These are phyloP conservation scores for Suillus subalutaceus DNA, from an alignment of 768 basidiomycete species.

Conservation along the genomic window DNA sequence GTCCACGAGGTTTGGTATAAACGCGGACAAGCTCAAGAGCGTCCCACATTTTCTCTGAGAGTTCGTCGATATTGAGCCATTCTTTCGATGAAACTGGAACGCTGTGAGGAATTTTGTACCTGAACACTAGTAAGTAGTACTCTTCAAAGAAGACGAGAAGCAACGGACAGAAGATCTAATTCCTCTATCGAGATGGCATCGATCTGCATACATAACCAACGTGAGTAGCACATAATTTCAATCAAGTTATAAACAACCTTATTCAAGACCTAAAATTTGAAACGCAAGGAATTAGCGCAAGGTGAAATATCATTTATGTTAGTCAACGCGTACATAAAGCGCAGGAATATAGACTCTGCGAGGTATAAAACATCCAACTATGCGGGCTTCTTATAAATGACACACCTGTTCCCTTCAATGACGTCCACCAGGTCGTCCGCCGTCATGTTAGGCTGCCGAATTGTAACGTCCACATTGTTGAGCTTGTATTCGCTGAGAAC, in stretches of 20 bases:
- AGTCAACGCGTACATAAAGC: constrained; percentile 65
- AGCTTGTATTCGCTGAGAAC: constrained; percentile 91
- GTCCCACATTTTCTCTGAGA: constrained; percentile 92
- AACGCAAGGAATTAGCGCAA: background rate
- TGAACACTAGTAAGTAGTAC: constrained; percentile 25
- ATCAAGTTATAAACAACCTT: constrained; percentile 53
- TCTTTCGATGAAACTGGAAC: constrained; percentile 93
- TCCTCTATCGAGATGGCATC: constrained; percentile 99
- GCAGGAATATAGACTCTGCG: constrained; percentile 89
- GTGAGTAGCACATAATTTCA: constrained; percentile 7
- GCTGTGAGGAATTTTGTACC: constrained; percentile 92
- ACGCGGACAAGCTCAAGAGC: constrained; percentile 91
- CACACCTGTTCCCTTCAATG: constrained; percentile 89
- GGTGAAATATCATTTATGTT: background rate
- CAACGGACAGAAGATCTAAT: constrained; percentile 79
- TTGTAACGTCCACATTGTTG: constrained; percentile 88
- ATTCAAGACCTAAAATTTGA: constrained; percentile 64
- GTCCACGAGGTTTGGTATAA: constrained; percentile 94
- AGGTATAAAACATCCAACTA: constrained; percentile 8
- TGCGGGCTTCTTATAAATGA: background rate
- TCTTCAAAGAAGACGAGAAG: background rate
- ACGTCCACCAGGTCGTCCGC: constrained; percentile 97
- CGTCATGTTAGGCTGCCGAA: constrained; percentile 89
- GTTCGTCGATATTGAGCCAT: constrained; percentile 97
- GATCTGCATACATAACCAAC: constrained; percentile 53